These are phyloP conservation scores for Colletotrichum paranaense DNA, from an alignment of 2,329 filamentous ascomycete genomes.

Conservation along the genomic window DNA sequence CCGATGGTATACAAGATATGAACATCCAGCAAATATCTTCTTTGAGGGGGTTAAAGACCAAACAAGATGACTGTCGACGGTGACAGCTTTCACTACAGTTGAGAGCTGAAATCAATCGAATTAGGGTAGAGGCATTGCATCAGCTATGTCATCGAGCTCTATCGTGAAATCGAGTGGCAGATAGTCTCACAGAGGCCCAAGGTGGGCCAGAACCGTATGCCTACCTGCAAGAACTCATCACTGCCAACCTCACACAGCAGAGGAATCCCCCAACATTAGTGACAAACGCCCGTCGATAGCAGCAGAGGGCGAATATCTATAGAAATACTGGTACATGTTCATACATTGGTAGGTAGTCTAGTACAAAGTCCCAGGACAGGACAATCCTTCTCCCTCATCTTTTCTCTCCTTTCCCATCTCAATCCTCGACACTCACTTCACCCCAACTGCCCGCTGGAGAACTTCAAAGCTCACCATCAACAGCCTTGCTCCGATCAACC, in stretches of 20 bases:
- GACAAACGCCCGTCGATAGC: not conserved
- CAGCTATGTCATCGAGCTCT: too few species aligned
- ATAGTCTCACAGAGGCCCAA: not conserved
- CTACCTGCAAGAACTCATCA: not conserved
- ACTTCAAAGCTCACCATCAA: conserved; percentile 1
- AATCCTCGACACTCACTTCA: too few species aligned
- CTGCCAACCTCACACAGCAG: not conserved
- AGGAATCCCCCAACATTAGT: not conserved
- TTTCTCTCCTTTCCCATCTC: not conserved
- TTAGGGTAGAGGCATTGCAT: too few species aligned
- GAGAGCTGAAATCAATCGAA: too few species aligned
- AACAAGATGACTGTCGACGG: too few species aligned
- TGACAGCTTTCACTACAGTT: too few species aligned
- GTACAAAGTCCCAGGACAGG: not conserved
- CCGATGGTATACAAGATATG: too few species aligned
- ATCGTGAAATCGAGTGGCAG: too few species aligned
- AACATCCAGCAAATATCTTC: too few species aligned
- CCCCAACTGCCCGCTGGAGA: too few species aligned
- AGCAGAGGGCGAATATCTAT: not conserved
- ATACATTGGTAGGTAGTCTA: conserved; percentile 4
- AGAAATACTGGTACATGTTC: conserved; percentile 20
- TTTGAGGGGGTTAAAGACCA: too few species aligned
- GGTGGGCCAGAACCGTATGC: not conserved
- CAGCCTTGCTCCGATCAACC: conserved; percentile 16
- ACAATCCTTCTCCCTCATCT: not conserved